Base-by-base conservation (phyloP, 768 basidiomycete genomes). In the Trametes coccinea region DNA sequence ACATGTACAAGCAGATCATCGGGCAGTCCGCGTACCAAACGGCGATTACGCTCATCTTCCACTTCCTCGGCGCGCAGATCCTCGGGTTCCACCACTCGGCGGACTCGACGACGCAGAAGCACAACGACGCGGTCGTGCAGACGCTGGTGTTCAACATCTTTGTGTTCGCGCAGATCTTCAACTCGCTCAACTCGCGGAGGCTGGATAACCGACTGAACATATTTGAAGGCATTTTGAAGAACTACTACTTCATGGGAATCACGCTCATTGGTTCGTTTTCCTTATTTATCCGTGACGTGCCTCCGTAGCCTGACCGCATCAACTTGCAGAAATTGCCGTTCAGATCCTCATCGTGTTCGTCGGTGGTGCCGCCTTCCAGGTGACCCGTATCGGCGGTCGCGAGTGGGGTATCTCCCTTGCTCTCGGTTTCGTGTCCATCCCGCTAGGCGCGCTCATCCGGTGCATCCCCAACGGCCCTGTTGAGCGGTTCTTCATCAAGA, bases 141-240 rank as follows among this genome's bases (percentile, higher is more conserved):
- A 95, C 96, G 0, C 78, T 98, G 16, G 93, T 98, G 34, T 99
- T 99, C 85, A 99, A 98, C 69, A 84, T 88, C n/a, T 99, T 98
- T 69, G 96, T 98, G 51, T 98, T 98, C 72, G 92, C 93, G 31
- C 97, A 98, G 74, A 95, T 99, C 67, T 95, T 90, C 82, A 97
- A 95, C 76, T 94, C 93, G 45, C 73, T 98, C 74, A 99, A 98
- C 71, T 93, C 90, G 67, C 82, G 97, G 55, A 81, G 93, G 40
- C 79, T 98, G 48, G 95, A 98, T 69, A 85, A 82, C 61, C 84
- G 85, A 52, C 79, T 95, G 61, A 98, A 99, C 74, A 84, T 98
- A 61, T 93, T 98, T 68, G 87, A 89, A 63, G 93, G 93, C 43
- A 82, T 98, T 33, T 67, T 76, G 43, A 80, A 75, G 50, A 99